phyloP scores from a whole-genome alignment of 23 red algal genomes.

The Cyanidioschyzon merolae region DNA sequence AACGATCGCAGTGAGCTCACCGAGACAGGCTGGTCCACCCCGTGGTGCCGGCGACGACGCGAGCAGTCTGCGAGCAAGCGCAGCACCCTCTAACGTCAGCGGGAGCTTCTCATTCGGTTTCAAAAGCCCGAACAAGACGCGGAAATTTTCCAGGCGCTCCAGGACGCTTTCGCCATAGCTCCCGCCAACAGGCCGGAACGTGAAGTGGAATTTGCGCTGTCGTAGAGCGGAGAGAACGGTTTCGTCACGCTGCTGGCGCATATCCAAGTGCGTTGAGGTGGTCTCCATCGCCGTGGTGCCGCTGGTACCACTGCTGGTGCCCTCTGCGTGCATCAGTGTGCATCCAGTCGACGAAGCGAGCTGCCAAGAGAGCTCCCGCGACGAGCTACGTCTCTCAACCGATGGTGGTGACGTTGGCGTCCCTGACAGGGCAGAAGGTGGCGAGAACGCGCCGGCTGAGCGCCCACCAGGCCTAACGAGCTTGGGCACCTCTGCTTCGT shows the following conservation, averaged over 20 bases:
- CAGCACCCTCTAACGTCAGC: constrained; percentile 5
- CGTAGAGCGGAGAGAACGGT: not conserved
- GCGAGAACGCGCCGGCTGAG: too few species aligned
- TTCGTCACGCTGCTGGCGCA: not conserved
- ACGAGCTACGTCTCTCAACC: too few species aligned
- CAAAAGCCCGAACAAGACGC: not conserved
- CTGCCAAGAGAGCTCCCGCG: too few species aligned
- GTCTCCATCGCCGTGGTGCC: too few species aligned
- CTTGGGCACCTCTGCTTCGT: too few species aligned
- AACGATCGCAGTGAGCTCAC: not conserved
- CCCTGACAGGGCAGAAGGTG: too few species aligned
- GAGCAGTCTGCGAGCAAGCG: not conserved
- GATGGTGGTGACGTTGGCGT: too few species aligned
- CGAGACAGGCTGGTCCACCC: not conserved
- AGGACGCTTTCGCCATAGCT: constrained; percentile 6
- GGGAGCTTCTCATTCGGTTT: not conserved
- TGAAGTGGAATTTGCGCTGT: constrained; percentile 11
- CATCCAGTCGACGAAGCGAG: too few species aligned
- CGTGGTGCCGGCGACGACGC: constrained; percentile 12
- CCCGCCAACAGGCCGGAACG: not conserved
- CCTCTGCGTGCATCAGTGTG: too few species aligned
- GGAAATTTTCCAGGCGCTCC: constrained; percentile 18
- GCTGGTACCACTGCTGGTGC: too few species aligned
- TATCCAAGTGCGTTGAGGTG: too few species aligned
- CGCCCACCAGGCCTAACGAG: too few species aligned